Conservation (phyloP, 257 asterid species). For the Thymus quinquecostatus region DNA sequence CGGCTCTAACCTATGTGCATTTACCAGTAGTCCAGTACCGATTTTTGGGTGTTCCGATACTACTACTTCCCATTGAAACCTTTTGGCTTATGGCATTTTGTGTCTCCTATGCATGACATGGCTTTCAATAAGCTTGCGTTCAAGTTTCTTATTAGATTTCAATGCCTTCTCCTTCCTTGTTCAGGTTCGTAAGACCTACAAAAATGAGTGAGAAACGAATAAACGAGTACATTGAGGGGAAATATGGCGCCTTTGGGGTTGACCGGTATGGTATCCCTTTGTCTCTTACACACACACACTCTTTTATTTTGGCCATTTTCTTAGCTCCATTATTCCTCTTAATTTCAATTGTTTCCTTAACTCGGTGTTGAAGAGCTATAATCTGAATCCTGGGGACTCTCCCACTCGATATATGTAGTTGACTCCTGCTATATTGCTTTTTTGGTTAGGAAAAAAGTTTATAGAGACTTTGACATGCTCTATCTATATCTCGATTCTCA, state of each 20-base stretch:
- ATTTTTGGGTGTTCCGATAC: no score
- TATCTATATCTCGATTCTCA: not conserved
- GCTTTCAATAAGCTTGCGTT: slow-evolving; percentile 8
- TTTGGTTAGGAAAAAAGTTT: not conserved
- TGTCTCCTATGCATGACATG: slow-evolving; percentile 6
- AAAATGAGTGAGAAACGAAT: slow-evolving; percentile 74
- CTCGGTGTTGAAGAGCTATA: not conserved
- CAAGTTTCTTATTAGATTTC: slow-evolving; percentile 10
- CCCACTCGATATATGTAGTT: not conserved
- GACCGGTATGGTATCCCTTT: slow-evolving; percentile 63
- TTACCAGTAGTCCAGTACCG: no score
- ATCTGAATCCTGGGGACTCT: no score
- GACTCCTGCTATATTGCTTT: not conserved
- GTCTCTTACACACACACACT: not conserved
- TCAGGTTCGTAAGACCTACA: slow-evolving; percentile 94
- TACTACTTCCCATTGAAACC: no score
- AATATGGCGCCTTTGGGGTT: slow-evolving; percentile 83
- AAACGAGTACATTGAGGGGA: slow-evolving; percentile 80
- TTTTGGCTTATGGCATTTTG: not conserved
- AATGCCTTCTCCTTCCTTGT: slow-evolving; percentile 9
- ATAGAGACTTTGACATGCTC: not conserved
- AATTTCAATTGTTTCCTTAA: not conserved
- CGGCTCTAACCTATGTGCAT: no score
- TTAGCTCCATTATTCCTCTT: not conserved
- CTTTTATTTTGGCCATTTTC: not conserved